phyloP scores from a whole-genome alignment of 2,329 filamentous ascomycete genomes.

The Colletotrichum spaethianum region DNA sequence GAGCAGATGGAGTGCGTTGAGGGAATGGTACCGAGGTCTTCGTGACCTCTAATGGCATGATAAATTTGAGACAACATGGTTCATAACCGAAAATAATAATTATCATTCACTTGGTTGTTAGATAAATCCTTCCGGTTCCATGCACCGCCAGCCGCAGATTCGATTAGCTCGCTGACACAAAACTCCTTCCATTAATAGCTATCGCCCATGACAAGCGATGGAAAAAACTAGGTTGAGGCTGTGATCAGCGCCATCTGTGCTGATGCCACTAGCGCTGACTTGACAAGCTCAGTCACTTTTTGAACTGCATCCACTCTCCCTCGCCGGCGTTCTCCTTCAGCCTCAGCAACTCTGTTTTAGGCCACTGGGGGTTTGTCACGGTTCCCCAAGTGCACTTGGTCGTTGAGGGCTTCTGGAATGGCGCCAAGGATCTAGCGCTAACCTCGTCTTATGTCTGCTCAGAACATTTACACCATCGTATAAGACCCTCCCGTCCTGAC shows the following conservation, averaged over 20 bases:
- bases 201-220: not conserved
- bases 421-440: not conserved
- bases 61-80: too few species aligned
- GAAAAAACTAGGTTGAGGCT: not conserved
- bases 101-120: too few species aligned
- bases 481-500: not conserved
- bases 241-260: not conserved
- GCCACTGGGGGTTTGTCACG: not conserved
- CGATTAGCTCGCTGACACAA: not conserved
- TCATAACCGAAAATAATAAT: too few species aligned
- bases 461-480: not conserved
- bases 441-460: not conserved
- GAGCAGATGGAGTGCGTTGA: too few species aligned
- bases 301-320: slow-evolving; percentile 14
- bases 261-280: slow-evolving; percentile 8
- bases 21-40: too few species aligned
- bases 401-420: not conserved
- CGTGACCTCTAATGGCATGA: too few species aligned
- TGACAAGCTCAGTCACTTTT: not conserved
- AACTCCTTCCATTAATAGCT: not conserved
- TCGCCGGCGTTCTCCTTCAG: slow-evolving; percentile 8
- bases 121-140: not conserved
- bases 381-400: slow-evolving; percentile 5
- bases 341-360: slow-evolving; percentile 8
- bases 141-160: not conserved